These are phyloP conservation scores for Maudiozyma humilis DNA, from an alignment of 1,139 yeast genomes.

Conservation along the genomic window DNA sequence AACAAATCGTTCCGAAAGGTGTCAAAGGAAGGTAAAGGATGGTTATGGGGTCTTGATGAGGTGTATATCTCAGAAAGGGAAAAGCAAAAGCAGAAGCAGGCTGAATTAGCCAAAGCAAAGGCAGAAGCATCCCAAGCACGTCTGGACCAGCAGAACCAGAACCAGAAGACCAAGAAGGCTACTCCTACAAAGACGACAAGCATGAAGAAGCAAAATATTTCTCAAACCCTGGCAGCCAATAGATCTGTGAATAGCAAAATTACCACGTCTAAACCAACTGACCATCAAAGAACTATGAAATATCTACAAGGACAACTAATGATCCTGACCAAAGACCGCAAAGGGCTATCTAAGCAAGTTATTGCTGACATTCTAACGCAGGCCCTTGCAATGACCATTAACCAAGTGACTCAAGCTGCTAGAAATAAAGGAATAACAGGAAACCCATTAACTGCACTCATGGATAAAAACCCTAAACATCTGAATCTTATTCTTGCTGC, in stretches of 20 bases:
- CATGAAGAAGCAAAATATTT: slow-evolving; percentile 27
- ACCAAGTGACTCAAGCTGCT: slow-evolving; percentile 82
- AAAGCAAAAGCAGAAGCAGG: slow-evolving; percentile 59
- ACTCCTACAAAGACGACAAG: slow-evolving; percentile 10
- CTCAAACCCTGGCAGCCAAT: slow-evolving; percentile 32
- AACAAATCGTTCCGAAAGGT: slow-evolving; percentile 78
- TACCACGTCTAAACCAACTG: slow-evolving; percentile 15
- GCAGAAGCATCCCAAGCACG: slow-evolving; percentile 50
- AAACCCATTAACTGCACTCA: slow-evolving; percentile 69
- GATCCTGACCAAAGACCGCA: slow-evolving; percentile 59
- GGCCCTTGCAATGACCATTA: slow-evolving; percentile 86
- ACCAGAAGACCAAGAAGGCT: slow-evolving; percentile 33
- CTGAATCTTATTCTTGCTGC: slow-evolving; percentile 75
- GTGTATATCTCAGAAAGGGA: slow-evolving; percentile 76
- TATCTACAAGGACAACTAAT: slow-evolving; percentile 68
- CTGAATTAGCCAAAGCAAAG: slow-evolving; percentile 50
- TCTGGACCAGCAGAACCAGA: slow-evolving; percentile 41
- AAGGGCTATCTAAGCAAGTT: slow-evolving; percentile 60
- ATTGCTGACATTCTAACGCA: slow-evolving; percentile 80
- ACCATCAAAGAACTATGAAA: slow-evolving; percentile 34
- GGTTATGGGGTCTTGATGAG: slow-evolving; percentile 90
- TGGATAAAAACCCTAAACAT: slow-evolving; percentile 82
- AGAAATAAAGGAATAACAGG: slow-evolving; percentile 76
- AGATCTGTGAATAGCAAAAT: slow-evolving; percentile 24
- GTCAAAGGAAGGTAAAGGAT: slow-evolving; percentile 75